Percentiles rank a stretch among this genome's conserved stretches.
These are phyloP conservation scores for Ogataea henricii DNA, from an alignment of 805 yeast genomes.

Conservation along the genomic window DNA sequence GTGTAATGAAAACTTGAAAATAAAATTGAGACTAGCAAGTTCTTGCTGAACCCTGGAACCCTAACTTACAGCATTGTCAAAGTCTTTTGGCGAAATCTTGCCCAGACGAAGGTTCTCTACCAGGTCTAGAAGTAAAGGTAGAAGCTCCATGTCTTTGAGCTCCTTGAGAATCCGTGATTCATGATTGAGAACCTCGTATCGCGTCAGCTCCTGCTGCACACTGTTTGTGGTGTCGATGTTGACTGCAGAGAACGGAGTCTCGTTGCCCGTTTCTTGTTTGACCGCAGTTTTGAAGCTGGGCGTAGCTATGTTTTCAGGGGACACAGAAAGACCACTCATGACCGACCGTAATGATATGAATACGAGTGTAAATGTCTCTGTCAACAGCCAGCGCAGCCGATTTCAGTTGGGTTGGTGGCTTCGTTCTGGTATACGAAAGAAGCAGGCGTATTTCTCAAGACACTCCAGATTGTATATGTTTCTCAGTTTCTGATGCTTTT, in stretches of 20 bases:
- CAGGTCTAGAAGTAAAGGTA: slow-evolving; percentile 43
- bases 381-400: no score
- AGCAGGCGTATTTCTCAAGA: neutral
- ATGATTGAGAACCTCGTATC: slow-evolving; percentile 20
- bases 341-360: no score
- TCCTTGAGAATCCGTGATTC: slow-evolving; percentile 33
- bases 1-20: neutral
- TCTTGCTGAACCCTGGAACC: no score
- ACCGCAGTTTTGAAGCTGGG: slow-evolving; percentile 6
- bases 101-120: slow-evolving; percentile 43
- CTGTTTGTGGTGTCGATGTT: slow-evolving; percentile 13
- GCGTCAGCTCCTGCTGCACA: slow-evolving; percentile 18
- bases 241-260: slow-evolving; percentile 9
- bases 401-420: no score
- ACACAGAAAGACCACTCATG: slow-evolving; percentile 12
- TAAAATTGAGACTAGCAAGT: no score
- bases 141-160: slow-evolving; percentile 37
- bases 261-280: slow-evolving; percentile 9
- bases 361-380: no score
- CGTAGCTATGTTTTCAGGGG: slow-evolving; percentile 12
- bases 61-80: slow-evolving; percentile 43
- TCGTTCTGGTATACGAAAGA: neutral
- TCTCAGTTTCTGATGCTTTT: no score
- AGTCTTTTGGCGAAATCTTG: slow-evolving; percentile 43
- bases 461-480: no score